These are phyloP conservation scores for Magnolia changhungtana DNA, from an alignment of 164 flowering plant genomes.

Conservation along the genomic window DNA sequence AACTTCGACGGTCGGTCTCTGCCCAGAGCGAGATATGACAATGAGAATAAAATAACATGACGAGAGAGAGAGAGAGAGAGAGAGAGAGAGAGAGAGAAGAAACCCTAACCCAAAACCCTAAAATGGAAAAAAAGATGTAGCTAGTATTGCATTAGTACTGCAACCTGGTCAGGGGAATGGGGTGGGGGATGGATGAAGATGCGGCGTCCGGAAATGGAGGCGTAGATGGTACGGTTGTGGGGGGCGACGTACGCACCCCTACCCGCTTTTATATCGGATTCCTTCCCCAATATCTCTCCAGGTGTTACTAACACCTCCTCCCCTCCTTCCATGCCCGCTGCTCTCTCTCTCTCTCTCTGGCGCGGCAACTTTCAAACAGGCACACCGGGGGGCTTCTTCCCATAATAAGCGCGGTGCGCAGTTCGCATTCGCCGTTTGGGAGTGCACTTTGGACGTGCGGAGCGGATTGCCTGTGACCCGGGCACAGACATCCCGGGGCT, in stretches of 20 bases:
- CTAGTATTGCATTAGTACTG: slow-evolving; percentile 1
- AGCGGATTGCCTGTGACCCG: no score
- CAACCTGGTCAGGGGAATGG: slow-evolving; percentile 60
- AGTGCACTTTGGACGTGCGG: no score
- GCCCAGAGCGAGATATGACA: slow-evolving; percentile 1
- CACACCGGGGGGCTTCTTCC: neutral
- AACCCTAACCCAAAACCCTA: slow-evolving; percentile 7
- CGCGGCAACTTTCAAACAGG: neutral
- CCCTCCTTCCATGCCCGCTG: neutral
- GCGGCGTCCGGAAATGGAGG: slow-evolving; percentile 77
- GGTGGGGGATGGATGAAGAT: slow-evolving; percentile 41
- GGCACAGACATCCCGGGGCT: no score
- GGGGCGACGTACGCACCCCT: slow-evolving; percentile 62
- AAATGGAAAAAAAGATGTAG: neutral
- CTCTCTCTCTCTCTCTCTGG: neutral
- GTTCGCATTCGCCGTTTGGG: no score
- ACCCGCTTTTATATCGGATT: slow-evolving; percentile 48
- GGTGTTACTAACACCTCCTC: slow-evolving; percentile 63
- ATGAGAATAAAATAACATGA: neutral
- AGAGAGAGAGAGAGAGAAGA: neutral
- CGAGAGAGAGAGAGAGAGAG: neutral
- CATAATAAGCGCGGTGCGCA: no score
- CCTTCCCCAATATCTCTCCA: slow-evolving; percentile 72
- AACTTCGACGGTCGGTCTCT: slow-evolving; percentile 83
- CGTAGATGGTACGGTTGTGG: slow-evolving; percentile 50